Evolutionary conservation across 139 green algal species (phyloP).

Genomic region (Pleodorina starrii): DNA sequence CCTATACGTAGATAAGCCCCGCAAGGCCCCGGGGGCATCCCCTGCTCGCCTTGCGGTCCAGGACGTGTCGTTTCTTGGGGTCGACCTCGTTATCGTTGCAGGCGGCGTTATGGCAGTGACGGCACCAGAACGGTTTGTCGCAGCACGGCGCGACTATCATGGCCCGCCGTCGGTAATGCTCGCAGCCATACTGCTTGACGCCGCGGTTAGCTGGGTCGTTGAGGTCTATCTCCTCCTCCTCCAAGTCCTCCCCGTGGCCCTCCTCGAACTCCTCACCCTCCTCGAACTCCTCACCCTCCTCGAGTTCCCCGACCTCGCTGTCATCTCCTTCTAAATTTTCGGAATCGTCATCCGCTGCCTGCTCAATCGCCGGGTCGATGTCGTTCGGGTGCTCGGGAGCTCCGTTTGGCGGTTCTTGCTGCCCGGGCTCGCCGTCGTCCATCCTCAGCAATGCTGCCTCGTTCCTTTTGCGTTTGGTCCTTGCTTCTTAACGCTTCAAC

Average conservation of each 20-base stretch:
- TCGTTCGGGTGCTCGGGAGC: background rate
- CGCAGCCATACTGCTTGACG: constrained; percentile 70
- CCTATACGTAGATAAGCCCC: no score
- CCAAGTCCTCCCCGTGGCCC: background rate
- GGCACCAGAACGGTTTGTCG: constrained; percentile 81
- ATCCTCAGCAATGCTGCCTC: background rate
- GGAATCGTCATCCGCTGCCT: background rate
- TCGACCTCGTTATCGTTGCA: constrained; percentile 72
- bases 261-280: background rate
- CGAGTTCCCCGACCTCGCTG: background rate
- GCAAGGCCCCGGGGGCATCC: no score
- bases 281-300: background rate
- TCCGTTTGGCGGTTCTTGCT: background rate
- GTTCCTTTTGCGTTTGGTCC: no score
- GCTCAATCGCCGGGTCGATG: background rate
- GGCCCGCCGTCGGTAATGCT: constrained; percentile 87
- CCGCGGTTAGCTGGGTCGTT: background rate
- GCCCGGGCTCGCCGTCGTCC: background rate
- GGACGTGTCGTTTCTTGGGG: constrained; percentile 75
- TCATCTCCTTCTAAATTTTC: background rate
- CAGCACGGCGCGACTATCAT: constrained; percentile 91
- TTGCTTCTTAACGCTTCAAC: no score
- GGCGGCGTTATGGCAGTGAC: constrained; percentile 92
- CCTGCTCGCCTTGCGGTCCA: constrained; percentile 84
- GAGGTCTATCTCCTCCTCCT: background rate